Evolutionary conservation across 306 rosid genomes (phyloP), one percentile per base, ranked within the genome.

Genomic region (Cicer arietinum): DNA sequence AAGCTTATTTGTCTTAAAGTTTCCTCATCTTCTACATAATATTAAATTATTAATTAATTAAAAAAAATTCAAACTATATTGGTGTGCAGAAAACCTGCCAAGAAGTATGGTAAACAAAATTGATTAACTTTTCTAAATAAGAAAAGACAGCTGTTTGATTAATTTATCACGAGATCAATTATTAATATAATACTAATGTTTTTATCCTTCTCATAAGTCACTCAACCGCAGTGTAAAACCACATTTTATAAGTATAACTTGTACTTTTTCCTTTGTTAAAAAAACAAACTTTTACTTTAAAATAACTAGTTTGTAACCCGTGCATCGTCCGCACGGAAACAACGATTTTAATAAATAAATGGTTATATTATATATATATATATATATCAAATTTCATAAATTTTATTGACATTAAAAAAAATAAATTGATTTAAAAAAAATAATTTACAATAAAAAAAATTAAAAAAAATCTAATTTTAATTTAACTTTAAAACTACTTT

Each of bases 1-100:
- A 6, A 83, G 76, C 80, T 81, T 82, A 79, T 75, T 84, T 3
- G 54, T 76, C 81, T 44, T 75, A 67, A 51, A 82, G 81, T 4
- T 68, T 81, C 79, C 61, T 74, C 64, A 74, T 73, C 64, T 60
- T 73, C 14, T 75, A 43, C 43, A 50, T 58, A 60, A 83, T 39
- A 50, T 8, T 20, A 57, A 25, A 30, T 50, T 70, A 3, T 18
- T 45, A 17, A 78, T 77, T 80, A 53, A 39, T 54, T 56, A 37
- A 71, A 75, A 75, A 79, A 48, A 40, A 45, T 48, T 17, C 52
- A 73, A 59, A 39, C 25, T 58, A 56, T 37, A n/a, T 16, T 41
- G 46, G 30, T 54, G 5, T 25, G 9, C 73, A 78, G 20, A 64
- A 64, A 74, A 68, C 51, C 80, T 44, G 12, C 74, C 72, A 76